phyloP scores from a whole-genome alignment of 1,139 yeast species.

The Kodamaea sp. region DNA sequence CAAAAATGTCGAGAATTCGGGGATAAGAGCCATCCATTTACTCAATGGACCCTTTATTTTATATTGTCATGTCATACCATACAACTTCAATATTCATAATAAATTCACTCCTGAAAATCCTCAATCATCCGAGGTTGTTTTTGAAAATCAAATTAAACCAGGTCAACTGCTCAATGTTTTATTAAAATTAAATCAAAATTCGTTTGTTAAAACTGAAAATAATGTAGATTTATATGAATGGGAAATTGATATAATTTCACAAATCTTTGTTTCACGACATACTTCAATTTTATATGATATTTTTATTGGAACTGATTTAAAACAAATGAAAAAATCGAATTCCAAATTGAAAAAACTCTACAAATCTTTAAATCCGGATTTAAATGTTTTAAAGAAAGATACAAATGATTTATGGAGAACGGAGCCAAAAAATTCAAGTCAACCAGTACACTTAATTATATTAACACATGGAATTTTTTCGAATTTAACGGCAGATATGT shows the following conservation, averaged over 20 bases:
- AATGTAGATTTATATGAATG: slow-evolving; percentile 16
- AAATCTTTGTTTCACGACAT: slow-evolving; percentile 19
- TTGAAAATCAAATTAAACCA: slow-evolving; percentile 52
- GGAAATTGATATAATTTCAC: slow-evolving; percentile 22
- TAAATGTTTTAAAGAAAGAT: slow-evolving; percentile 12
- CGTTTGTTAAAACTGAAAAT: slow-evolving; percentile 17
- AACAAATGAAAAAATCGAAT: slow-evolving; percentile 30
- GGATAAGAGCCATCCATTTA: slow-evolving; percentile 52
- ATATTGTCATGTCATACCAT: slow-evolving; percentile 57
- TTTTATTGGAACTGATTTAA: slow-evolving; percentile 28
- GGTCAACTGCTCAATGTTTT: slow-evolving; percentile 55
- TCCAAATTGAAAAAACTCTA: slow-evolving; percentile 18
- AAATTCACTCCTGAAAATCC: slow-evolving; percentile 26
- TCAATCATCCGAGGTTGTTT: slow-evolving; percentile 31
- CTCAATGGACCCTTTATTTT: slow-evolving; percentile 59
- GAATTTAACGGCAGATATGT: slow-evolving; percentile 26
- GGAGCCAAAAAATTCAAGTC: slow-evolving; percentile 12
- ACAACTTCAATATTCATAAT: slow-evolving; percentile 38
- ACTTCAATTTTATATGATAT: slow-evolving; percentile 18
- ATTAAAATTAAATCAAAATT: slow-evolving; percentile 45
- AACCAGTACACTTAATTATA: slow-evolving; percentile 21
- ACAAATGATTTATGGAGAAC: slow-evolving; percentile 21
- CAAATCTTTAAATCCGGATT: slow-evolving; percentile 10
- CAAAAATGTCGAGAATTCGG: slow-evolving; percentile 48
- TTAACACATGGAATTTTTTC: slow-evolving; percentile 25